phyloP scores from a whole-genome alignment of 306 rosid genomes.

The Astragalus glycyphyllos region DNA sequence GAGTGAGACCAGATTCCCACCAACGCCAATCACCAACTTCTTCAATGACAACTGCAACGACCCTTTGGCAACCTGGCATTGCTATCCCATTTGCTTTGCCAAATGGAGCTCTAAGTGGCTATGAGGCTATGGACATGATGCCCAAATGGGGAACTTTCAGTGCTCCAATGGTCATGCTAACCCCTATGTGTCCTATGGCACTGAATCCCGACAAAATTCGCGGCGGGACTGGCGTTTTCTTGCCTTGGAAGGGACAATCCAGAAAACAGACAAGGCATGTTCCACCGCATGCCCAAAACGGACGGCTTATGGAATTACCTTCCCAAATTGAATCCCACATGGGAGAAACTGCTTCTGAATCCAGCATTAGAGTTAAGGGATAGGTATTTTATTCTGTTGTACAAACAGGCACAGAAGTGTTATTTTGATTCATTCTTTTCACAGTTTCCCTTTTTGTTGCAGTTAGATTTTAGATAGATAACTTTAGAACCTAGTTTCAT shows the following conservation, averaged over 20 bases:
- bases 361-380: constrained; percentile 36
- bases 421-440: constrained; percentile 39
- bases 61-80: constrained; percentile 68
- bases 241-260: constrained; percentile 79
- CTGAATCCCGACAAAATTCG: constrained; percentile 53
- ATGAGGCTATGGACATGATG: constrained; percentile 62
- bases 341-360: constrained; percentile 62
- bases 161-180: constrained; percentile 75
- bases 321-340: constrained; percentile 54
- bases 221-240: constrained; percentile 93
- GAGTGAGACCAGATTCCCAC: constrained; percentile 58
- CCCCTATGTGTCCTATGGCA: constrained; percentile 69
- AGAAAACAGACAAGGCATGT: constrained; percentile 80
- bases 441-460: not conserved
- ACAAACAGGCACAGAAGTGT: constrained; percentile 44
- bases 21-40: constrained; percentile 66
- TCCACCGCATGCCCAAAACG: constrained; percentile 90
- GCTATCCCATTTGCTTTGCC: constrained; percentile 52
- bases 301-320: constrained; percentile 64
- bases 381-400: too few relatives aligned
- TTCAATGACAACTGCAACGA: constrained; percentile 52
- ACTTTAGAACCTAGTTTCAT: constrained; percentile 47
- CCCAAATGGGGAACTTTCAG: constrained; percentile 73
- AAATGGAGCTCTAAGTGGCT: constrained; percentile 58
- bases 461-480: constrained; percentile 32